Conservation (phyloP, 805 yeast genomes). For the Scheffersomyces amazonensis region DNA sequence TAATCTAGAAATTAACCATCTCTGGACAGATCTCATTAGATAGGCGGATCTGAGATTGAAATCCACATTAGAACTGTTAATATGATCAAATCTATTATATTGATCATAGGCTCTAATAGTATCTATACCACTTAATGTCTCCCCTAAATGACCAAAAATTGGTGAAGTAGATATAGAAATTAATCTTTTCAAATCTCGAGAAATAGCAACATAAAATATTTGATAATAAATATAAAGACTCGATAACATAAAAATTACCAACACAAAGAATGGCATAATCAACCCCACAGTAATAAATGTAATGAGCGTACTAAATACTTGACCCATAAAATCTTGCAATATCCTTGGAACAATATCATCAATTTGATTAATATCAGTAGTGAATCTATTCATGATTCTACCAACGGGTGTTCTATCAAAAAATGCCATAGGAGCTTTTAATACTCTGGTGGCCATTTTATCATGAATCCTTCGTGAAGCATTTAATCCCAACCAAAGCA, state of each 20-base stretch:
- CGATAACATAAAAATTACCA: slow-evolving; percentile 46
- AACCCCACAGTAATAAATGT: slow-evolving; percentile 51
- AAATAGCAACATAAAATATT: slow-evolving; percentile 60
- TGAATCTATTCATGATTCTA: slow-evolving; percentile 61
- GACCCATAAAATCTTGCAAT: slow-evolving; percentile 45
- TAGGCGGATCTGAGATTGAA: slow-evolving; percentile 46
- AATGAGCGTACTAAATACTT: slow-evolving; percentile 42
- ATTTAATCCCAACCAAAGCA: slow-evolving; percentile 52
- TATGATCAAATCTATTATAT: slow-evolving; percentile 53
- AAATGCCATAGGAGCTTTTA: slow-evolving; percentile 62
- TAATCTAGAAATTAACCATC: slow-evolving; percentile 66
- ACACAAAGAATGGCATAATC: slow-evolving; percentile 53
- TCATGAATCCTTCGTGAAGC: slow-evolving; percentile 60
- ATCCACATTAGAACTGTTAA: slow-evolving; percentile 52
- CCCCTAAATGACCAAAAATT: slow-evolving; percentile 78
- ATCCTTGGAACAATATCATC: slow-evolving; percentile 56
- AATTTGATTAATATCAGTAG: slow-evolving; percentile 57
- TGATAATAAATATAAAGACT: slow-evolving; percentile 69
- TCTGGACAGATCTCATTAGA: slow-evolving; percentile 51
- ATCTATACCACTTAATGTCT: slow-evolving; percentile 71
- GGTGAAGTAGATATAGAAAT: slow-evolving; percentile 71
- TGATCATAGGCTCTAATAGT: slow-evolving; percentile 79
- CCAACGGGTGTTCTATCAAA: slow-evolving; percentile 73
- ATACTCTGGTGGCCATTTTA: slow-evolving; percentile 51
- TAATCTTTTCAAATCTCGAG: slow-evolving; percentile 77